Percentiles rank a stretch among this genome's conserved stretches.
These are phyloP conservation scores for Penicillium crystallinum DNA, from an alignment of 495 filamentous ascomycete genomes.

Conservation along the genomic window DNA sequence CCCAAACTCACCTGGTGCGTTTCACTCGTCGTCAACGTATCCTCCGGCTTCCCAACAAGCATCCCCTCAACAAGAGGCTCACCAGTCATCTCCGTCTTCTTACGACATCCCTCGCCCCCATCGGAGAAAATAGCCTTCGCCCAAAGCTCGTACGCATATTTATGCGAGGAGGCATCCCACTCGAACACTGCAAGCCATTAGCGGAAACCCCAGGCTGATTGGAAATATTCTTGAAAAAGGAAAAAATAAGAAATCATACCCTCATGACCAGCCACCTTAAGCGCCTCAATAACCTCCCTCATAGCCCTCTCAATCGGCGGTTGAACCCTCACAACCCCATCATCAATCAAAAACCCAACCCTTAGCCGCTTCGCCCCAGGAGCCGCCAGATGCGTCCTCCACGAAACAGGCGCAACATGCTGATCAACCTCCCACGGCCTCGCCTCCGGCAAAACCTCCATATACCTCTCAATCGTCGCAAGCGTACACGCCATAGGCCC, in stretches of 20 bases:
- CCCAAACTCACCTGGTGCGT: conserved; percentile 17
- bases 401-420: conserved; percentile 39
- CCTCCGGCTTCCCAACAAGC: conserved; percentile 33
- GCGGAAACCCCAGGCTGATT: too few species aligned
- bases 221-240: too few species aligned
- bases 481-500: conserved; percentile 26
- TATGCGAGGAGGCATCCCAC: conserved; percentile 35
- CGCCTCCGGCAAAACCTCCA: conserved; percentile 25
- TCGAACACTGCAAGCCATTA: conserved; percentile 33
- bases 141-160: conserved; percentile 31
- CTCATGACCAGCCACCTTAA: conserved; percentile 41
- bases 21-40: conserved; percentile 27
- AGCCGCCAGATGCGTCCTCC: conserved; percentile 32
- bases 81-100: conserved; percentile 45
- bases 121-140: conserved; percentile 54
- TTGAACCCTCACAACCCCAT: conserved; percentile 51
- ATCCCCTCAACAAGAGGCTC: conserved; percentile 54
- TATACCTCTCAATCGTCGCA: conserved; percentile 26
- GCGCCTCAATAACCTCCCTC: conserved; percentile 34
- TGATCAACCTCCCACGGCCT: conserved; percentile 30
- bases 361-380: conserved; percentile 31
- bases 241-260: too few species aligned
- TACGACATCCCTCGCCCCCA: conserved; percentile 49
- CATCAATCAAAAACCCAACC: conserved; percentile 49
- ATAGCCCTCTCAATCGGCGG: conserved; percentile 48